Evolutionary conservation across 371 early-diverging fungal species (phyloP).

Genomic region (Mortierella sp.): DNA sequence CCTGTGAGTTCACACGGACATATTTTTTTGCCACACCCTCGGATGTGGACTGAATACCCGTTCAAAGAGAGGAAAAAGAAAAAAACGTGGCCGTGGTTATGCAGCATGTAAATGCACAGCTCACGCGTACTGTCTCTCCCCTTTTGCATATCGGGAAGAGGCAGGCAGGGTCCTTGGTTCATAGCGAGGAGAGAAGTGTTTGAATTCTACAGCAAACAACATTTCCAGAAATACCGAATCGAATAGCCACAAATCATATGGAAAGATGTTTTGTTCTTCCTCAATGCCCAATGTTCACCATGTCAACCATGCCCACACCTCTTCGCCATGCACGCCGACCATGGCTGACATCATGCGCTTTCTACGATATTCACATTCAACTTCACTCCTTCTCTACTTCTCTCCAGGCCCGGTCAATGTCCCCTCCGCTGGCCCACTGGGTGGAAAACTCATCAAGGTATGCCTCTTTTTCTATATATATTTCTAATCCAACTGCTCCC

Average conservation of each 20-base stretch:
- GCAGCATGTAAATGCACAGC: constrained; percentile 8
- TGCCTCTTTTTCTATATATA: constrained; percentile 4
- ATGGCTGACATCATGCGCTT: not conserved
- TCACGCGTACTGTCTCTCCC: constrained; percentile 2
- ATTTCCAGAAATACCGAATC: not conserved
- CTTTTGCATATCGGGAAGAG: not conserved
- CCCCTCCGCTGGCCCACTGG: constrained; percentile 18
- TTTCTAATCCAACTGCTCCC: not conserved
- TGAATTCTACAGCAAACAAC: not conserved
- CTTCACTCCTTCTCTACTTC: not conserved
- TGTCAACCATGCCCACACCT: not conserved
- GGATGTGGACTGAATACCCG: not conserved
- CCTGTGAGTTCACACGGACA: constrained; percentile 1
- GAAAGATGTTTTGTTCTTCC: not conserved
- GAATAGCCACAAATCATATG: constrained; percentile 8
- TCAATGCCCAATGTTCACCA: not conserved
- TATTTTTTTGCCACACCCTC: not conserved
- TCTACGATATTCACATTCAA: constrained; percentile 11
- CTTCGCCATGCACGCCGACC: not conserved
- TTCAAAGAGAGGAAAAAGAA: not conserved
- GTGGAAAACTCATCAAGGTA: constrained; percentile 54
- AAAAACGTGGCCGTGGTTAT: constrained; percentile 13
- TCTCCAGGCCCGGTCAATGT: constrained; percentile 10
- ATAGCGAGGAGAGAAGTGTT: not conserved
- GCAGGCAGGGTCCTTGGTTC: not conserved